Base-by-base conservation (phyloP, 2,329 filamentous ascomycete species). In the Colletotrichum phormii region DNA sequence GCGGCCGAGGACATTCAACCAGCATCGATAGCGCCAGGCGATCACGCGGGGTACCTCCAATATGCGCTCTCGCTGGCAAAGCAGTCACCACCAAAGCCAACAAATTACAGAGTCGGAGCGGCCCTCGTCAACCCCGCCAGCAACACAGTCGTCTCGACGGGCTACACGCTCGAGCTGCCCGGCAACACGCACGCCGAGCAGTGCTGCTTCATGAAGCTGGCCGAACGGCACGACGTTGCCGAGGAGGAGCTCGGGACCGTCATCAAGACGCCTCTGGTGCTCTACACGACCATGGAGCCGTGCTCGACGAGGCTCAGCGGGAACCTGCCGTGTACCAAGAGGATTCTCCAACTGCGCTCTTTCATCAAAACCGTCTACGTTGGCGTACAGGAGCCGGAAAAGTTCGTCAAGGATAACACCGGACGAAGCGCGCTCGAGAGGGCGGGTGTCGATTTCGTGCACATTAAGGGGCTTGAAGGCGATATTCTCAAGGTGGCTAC, bases 171-270 rank as follows among this genome's bases (percentile, higher is more conserved):
- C 71, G 96, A 99, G 82, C 90, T 95, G 4, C 88, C 91, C 0
- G 97, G 96, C 54, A 99, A 99, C 84, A 98, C 97, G 0, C 97
- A 99, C 80, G 97, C 97, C 4, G 97, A 99, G 81, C 95, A 99
- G 84, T 96, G 93, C 82, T 97, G 95, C 79, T 88, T 99, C 69
- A 83, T 92, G 61, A 98, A 99, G 81, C 88, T 92, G 15, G 86
- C 89, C 1, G 78, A 84, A 60, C 77, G 84, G 74, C 80, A 89
- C 67, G 79, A 79, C 2, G 83, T 87, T 0, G 71, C 86, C 0
- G 91, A 93, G 75, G 88, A 89, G 64, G 80, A 83, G 0, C 86
- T 95, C 5, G 82, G 82, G 15, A 78, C 84, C 22, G 82, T 86
- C 15, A 78, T 93, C 8, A 86, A 89, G 0, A 82, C 86, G 42